Evolutionary conservation across 345 rosid genomes (phyloP).

Genomic region (Abelmoschus esculentus): DNA sequence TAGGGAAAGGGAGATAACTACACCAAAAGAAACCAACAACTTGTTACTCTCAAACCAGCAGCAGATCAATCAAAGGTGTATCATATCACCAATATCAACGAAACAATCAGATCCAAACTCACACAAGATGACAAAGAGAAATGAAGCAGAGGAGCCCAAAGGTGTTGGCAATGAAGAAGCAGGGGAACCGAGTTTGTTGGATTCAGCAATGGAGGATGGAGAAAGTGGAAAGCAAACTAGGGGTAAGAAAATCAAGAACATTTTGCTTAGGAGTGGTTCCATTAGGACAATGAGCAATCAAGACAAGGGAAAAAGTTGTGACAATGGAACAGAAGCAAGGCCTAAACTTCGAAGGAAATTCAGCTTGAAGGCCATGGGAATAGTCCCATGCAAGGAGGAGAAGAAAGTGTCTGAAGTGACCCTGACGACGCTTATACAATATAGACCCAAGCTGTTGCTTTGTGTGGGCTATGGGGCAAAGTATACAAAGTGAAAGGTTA

Average conservation of each 20-base stretch:
- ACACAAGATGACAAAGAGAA: background rate
- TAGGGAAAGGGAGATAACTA: background rate
- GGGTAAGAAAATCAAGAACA: conserved; percentile 23
- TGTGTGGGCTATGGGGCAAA: conserved; percentile 34
- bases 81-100: background rate
- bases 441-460: conserved; percentile 32
- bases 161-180: conserved; percentile 15
- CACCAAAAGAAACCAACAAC: background rate
- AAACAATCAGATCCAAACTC: background rate
- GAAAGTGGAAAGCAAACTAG: conserved; percentile 8
- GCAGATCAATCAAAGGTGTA: background rate
- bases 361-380: conserved; percentile 19
- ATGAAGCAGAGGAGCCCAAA: conserved; percentile 17
- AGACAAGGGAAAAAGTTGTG: background rate
- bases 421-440: conserved; percentile 14
- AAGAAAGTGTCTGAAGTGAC: conserved; percentile 16
- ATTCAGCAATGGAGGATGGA: background rate
- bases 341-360: conserved; percentile 19
- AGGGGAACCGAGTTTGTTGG: background rate
- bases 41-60: background rate
- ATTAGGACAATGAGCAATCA: conserved; percentile 4
- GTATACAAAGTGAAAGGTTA: conserved; percentile 5
- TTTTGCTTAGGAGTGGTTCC: conserved; percentile 18
- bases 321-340: conserved; percentile 8
- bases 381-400: conserved; percentile 15